Evolutionary conservation across 441 rosid genomes (phyloP), one percentile per base, ranked within the genome.

Genomic region (Corymbia calophylla): DNA sequence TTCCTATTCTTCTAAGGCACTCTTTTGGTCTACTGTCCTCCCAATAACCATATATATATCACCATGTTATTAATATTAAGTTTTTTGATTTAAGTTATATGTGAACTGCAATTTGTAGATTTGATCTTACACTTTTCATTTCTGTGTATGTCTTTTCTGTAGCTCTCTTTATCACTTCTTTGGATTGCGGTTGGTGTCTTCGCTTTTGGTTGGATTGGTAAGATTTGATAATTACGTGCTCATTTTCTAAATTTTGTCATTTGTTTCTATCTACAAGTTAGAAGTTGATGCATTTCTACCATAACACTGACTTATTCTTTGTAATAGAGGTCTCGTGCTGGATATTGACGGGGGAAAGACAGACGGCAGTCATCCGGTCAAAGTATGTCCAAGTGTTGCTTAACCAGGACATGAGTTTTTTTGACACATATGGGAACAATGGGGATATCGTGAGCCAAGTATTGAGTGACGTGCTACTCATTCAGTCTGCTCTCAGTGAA

Each of bases 391-490:
- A 97, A 94, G 99, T 98, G 44, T 92, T 98, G 82, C 95, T 98
- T 90, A 98, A 98, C 95, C 99, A 98, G 91, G 99, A 98, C 93
- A 98, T 98, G 99, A 98, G 99, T 91, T 98, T 98, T 94, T 98
- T 98, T 81, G 99, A 98, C 92, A 97, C 99, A 14, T 98, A 97
- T 90, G 99, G 99, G 87, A 97, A 98, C 91, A 98, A 98, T 90
- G 99, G 99, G 89, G 99, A 98, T 94, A 97, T 98, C 89, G 99
- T 98, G 88, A 98, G 99, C 93, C 99, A 98, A 95, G 99, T 98
- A 66, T 93, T 98, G 92, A 97, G 99, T 89, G 99, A 98, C 89
- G 99, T 98, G 91, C 92, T 98, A 56, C 99, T 98, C 91, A 98
- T 98, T 93, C 99, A 98, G 93, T 97, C 99, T 90, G 99, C 99